Conservation (phyloP, 2,329 filamentous ascomycete genomes). For the Ceratocystiopsis sp. region DNA sequence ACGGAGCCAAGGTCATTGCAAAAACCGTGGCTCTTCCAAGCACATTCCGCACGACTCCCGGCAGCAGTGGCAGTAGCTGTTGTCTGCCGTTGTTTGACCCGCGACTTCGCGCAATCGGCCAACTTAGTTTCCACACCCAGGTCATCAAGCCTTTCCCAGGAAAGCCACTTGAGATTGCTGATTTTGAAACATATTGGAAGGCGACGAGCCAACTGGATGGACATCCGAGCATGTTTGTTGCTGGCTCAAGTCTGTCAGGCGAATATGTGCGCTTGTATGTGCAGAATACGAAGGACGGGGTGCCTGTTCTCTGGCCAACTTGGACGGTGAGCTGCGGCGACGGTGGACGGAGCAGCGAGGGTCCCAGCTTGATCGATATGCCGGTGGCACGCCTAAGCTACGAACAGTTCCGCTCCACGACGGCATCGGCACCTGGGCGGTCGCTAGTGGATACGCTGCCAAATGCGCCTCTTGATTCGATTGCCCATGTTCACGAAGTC, state of each 20-base stretch:
- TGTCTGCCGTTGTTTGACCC: constrained; percentile 87
- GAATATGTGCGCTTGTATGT: constrained; percentile 87
- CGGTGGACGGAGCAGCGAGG: not conserved
- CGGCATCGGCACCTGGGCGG: constrained; percentile 24
- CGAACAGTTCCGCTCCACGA: constrained; percentile 47
- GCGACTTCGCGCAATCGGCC: constrained; percentile 75
- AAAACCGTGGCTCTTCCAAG: constrained; percentile 84
- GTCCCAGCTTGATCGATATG: constrained; percentile 40
- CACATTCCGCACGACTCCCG: constrained; percentile 60
- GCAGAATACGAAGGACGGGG: constrained; percentile 73
- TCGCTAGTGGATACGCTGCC: constrained; percentile 25
- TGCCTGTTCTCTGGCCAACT: constrained; percentile 73
- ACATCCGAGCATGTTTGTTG: constrained; percentile 73
- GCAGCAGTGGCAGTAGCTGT: constrained; percentile 60
- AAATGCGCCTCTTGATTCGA: constrained; percentile 30
- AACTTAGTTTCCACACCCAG: constrained; percentile 86
- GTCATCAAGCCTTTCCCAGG: constrained; percentile 94
- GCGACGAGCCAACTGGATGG: constrained; percentile 85
- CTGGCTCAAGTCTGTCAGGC: constrained; percentile 87
- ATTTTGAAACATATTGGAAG: constrained; percentile 99
- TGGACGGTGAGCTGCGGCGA: constrained; percentile 65
- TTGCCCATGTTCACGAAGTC: constrained; percentile 52
- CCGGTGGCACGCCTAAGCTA: constrained; percentile 65
- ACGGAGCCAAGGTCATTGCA: constrained; percentile 92
- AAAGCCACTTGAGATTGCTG: constrained; percentile 84